These are phyloP conservation scores for Glebionis coronaria DNA, from an alignment of 129 eudicot species.

Conservation along the genomic window DNA sequence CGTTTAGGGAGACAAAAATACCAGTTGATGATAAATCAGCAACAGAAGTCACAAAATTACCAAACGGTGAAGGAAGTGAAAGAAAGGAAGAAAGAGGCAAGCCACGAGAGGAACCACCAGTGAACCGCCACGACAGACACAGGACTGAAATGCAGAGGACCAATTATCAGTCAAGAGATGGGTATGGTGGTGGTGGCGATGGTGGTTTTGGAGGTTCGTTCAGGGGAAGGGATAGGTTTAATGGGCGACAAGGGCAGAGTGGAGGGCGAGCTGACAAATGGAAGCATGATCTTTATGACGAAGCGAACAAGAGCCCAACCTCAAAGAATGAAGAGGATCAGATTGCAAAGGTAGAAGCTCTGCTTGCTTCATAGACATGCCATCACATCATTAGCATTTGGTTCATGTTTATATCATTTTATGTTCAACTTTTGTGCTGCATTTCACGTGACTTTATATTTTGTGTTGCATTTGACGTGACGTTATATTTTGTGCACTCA, in stretches of 20 bases:
- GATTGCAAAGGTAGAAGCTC: slow-evolving; percentile 90
- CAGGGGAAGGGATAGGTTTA: slow-evolving; percentile 51
- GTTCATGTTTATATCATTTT: slow-evolving; percentile 23
- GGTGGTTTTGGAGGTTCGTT: slow-evolving; percentile 36
- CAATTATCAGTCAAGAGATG: slow-evolving; percentile 43
- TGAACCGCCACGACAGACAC: slow-evolving; percentile 38
- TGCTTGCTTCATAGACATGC: slow-evolving; percentile 47
- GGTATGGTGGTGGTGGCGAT: slow-evolving; percentile 28
- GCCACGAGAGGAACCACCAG: slow-evolving; percentile 26
- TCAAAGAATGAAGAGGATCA: slow-evolving; percentile 85
- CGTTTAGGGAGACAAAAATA: slow-evolving; percentile 74
- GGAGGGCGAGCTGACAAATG: slow-evolving; percentile 74
- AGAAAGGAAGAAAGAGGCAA: slow-evolving; percentile 49
- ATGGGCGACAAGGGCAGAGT: slow-evolving; percentile 42
- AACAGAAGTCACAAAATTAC: slow-evolving; percentile 26
- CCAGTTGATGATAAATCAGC: slow-evolving; percentile 44
- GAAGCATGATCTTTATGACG: slow-evolving; percentile 93
- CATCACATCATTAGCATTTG: slow-evolving; percentile 7
- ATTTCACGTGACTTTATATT: slow-evolving; percentile 5
- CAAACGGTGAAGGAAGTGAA: slow-evolving; percentile 34
- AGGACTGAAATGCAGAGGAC: slow-evolving; percentile 38
- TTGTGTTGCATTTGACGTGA: slow-evolving; percentile 12
- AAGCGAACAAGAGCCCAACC: slow-evolving; percentile 67
- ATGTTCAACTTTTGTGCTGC: slow-evolving; percentile 16
- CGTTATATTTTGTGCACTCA: slow-evolving; percentile 10